These are phyloP conservation scores for Sarocladium brachiariae DNA, from an alignment of 2,329 filamentous ascomycete genomes.

Conservation along the genomic window DNA sequence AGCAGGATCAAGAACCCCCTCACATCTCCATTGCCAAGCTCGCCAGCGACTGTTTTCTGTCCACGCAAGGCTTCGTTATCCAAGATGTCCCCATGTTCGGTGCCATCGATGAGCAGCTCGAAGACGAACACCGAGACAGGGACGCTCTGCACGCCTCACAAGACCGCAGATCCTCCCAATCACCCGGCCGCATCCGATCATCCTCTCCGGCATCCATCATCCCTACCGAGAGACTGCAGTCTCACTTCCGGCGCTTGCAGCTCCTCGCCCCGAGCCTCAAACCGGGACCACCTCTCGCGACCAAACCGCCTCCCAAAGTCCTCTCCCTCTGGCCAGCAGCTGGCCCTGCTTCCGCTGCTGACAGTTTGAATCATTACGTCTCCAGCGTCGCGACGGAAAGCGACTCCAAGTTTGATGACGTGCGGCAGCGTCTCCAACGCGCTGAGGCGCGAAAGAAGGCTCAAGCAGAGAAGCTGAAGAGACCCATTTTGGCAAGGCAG, in stretches of 20 bases:
- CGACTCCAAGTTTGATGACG: slow-evolving; percentile 27
- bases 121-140: background rate
- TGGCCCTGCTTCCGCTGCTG: slow-evolving; percentile 23
- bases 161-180: slow-evolving; percentile 8
- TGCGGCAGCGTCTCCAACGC: slow-evolving; percentile 25
- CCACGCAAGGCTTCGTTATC: slow-evolving; percentile 27
- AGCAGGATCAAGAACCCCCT: slow-evolving; percentile 18
- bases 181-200: slow-evolving; percentile 9
- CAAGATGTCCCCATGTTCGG: slow-evolving; percentile 26
- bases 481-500: slow-evolving; percentile 22
- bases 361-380: slow-evolving; percentile 27
- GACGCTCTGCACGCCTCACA: slow-evolving; percentile 3
- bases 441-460: slow-evolving; percentile 27
- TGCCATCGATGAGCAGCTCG: slow-evolving; percentile 10
- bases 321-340: slow-evolving; percentile 33
- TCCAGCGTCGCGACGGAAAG: slow-evolving; percentile 31
- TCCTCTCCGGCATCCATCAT: slow-evolving; percentile 15
- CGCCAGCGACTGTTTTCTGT: slow-evolving; percentile 27
- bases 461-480: slow-evolving; percentile 26
- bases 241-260: slow-evolving; percentile 19
- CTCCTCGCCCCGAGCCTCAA: slow-evolving; percentile 26
- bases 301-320: slow-evolving; percentile 22
- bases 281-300: slow-evolving; percentile 18
- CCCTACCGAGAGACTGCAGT: slow-evolving; percentile 23
- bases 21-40: slow-evolving; percentile 23